Conservation (phyloP, 2,329 filamentous ascomycete species). For the Chaetomium sp. region DNA sequence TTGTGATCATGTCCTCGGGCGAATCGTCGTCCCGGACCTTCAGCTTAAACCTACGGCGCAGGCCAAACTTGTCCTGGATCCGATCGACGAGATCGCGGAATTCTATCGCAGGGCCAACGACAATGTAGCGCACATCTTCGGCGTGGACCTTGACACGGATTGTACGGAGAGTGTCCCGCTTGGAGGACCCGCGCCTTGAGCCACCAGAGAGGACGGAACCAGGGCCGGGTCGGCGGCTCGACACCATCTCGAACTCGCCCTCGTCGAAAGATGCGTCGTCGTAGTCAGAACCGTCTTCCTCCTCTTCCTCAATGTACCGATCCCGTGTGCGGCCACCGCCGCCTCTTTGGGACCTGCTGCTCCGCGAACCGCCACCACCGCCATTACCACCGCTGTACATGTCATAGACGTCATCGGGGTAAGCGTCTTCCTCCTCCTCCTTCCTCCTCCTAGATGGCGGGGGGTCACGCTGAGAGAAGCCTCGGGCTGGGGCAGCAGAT, state of each 20-base stretch:
- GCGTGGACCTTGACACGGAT: conserved; percentile 89
- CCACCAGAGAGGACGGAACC: conserved; percentile 38
- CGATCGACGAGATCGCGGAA: conserved; percentile 73
- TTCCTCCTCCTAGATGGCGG: conserved; percentile 26
- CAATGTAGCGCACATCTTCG: conserved; percentile 87
- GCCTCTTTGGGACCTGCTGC: conserved; percentile 33
- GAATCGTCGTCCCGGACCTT: conserved; percentile 78
- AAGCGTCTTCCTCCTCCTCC: conserved; percentile 55
- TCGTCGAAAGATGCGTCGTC: conserved; percentile 67
- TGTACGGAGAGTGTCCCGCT: conserved; percentile 63
- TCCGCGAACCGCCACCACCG: conserved; percentile 32
- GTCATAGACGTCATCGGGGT: conserved; percentile 65
- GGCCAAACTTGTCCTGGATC: conserved; percentile 79
- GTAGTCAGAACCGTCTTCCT: conserved; percentile 66
- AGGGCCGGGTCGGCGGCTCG: conserved; percentile 43
- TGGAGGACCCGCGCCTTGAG: conserved; percentile 47
- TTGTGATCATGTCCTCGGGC: conserved; percentile 83
- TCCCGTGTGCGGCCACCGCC: conserved; percentile 31
- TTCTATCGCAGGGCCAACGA: conserved; percentile 66
- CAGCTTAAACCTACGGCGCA: conserved; percentile 75
- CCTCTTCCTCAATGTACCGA: conserved; percentile 74
- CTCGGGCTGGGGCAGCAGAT: conserved; percentile 38
- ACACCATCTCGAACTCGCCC: conserved; percentile 74
- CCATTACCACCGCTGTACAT: conserved; percentile 47
- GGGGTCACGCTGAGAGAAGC: conserved; percentile 37